Evolutionary conservation across 2,329 filamentous ascomycete species (phyloP), one percentile per base, ranked within the genome.

Genomic region (Ceratocystis destructans): DNA sequence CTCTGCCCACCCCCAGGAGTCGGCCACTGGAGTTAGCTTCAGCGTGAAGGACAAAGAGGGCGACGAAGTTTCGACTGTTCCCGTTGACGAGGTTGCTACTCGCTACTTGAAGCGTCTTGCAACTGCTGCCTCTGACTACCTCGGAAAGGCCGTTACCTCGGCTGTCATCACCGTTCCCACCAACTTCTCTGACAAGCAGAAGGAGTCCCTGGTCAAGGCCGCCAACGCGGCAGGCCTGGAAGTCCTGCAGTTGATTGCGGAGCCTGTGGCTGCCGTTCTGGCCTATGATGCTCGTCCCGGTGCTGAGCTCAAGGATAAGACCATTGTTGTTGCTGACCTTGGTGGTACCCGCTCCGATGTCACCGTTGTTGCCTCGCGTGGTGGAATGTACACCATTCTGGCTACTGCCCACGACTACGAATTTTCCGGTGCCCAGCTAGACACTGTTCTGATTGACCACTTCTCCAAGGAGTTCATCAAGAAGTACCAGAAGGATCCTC

Each of bases 391-490:
- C 82, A 96, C 90, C 68, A 86, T 96, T 72, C 82, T 99, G 67
- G 91, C 94, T 22, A 96, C 93, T 12, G 85, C 88, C 37, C 94
- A 97, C 79, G 94, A 99, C 80, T 96, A 96, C 78, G 92, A 97
- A 74, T 89, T 93, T 71, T 87, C 89, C 66, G 94, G 94, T 73
- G 82, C 85, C 45, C 86, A 91, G 70, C 82, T 99, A 67, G 94
- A 99, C 79, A 84, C 94, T 75, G 88, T 93, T 62, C 82, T 99
- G 68, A 89, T 96, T 75, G 93, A 99, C 75, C 87, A 96, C 81
- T 96, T 97, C 72, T 89, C 93, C 72, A 99, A 99, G 82, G 94
- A 99, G 78, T 99, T 99, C 79, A 83, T 94, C 74, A 97, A 99
- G 84, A 96, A 96, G 83, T 85, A 97, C 83, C 87, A 87, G 79